A percentile compares a stretch with the other conserved stretches of the same genome.
phyloP scores from a whole-genome alignment of 2,329 filamentous ascomycete genomes.

The Aspergillus arachidicola region DNA sequence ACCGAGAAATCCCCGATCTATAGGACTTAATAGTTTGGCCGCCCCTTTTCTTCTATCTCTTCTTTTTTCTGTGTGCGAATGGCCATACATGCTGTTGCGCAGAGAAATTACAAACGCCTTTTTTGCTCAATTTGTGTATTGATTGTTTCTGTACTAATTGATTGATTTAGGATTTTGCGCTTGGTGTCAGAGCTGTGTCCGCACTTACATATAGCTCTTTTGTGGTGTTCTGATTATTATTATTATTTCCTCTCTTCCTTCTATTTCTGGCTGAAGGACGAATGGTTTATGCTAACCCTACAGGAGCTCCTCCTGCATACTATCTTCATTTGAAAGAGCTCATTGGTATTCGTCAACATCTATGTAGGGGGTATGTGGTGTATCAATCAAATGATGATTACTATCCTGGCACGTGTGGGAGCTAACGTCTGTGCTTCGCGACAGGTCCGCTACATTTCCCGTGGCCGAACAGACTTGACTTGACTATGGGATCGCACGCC shows the following conservation, averaged over 20 bases:
- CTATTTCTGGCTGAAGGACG: not conserved
- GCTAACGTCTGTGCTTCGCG: not conserved
- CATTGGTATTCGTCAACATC: not conserved
- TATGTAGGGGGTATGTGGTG: not conserved
- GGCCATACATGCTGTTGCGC: no score
- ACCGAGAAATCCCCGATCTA: conserved; percentile 13
- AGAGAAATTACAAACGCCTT: not conserved
- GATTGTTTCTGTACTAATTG: not conserved
- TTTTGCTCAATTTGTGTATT: not conserved
- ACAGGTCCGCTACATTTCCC: not conserved
- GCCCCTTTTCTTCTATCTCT: conserved; percentile 1
- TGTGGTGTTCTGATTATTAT: not conserved
- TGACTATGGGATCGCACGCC: not conserved
- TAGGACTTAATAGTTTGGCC: conserved; percentile 1
- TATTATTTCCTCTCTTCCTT: not conserved
- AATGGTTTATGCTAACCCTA: not conserved
- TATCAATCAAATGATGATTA: not conserved
- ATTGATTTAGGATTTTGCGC: not conserved
- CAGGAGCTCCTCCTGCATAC: not conserved
- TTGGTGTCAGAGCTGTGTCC: not conserved
- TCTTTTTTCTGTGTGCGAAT: not conserved
- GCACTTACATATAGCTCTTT: not conserved
- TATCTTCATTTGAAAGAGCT: not conserved
- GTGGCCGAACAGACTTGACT: not conserved
- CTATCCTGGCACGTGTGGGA: not conserved